A percentile compares a stretch with the other conserved stretches of the same genome.
Evolutionary conservation across 441 rosid species (phyloP).

Genomic region (Geranium incanum): DNA sequence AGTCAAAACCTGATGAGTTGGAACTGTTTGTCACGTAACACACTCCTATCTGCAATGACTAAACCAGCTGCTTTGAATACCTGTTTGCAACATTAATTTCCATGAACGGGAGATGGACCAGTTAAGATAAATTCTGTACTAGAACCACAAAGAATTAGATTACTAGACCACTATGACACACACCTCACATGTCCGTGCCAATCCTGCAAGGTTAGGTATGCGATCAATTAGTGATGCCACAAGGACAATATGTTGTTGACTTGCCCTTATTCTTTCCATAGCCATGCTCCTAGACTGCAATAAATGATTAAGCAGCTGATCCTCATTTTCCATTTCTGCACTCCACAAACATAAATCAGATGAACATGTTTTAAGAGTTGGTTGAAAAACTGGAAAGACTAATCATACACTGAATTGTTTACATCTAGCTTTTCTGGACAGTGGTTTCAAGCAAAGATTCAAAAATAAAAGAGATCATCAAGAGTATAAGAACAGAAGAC

Average conservation of each 20-base stretch:
- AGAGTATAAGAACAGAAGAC: not conserved
- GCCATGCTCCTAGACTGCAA: constrained; percentile 62
- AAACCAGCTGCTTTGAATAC: constrained; percentile 75
- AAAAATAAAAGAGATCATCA: not conserved
- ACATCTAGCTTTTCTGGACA: not conserved
- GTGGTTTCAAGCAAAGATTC: not conserved
- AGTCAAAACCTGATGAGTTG: constrained; percentile 81
- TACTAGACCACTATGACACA: constrained; percentile 26
- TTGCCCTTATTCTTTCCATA: constrained; percentile 53
- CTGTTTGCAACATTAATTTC: constrained; percentile 34
- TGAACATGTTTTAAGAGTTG: constrained; percentile 9
- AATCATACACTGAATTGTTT: not conserved
- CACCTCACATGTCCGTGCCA: constrained; percentile 96
- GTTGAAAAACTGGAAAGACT: not conserved
- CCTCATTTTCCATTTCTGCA: constrained; percentile 83
- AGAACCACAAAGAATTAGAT: not conserved
- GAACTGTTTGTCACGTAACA: constrained; percentile 74
- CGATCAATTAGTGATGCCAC: constrained; percentile 91
- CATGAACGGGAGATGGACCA: constrained; percentile 16
- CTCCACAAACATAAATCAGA: constrained; percentile 17
- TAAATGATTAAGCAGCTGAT: constrained; percentile 60
- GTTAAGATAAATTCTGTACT: constrained; percentile 5
- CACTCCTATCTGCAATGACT: constrained; percentile 55
- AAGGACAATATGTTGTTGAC: constrained; percentile 65
- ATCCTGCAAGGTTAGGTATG: constrained; percentile 92